These are phyloP conservation scores for Sergeia podlipaevii DNA, from an alignment of 208 protist species.

Conservation along the genomic window DNA sequence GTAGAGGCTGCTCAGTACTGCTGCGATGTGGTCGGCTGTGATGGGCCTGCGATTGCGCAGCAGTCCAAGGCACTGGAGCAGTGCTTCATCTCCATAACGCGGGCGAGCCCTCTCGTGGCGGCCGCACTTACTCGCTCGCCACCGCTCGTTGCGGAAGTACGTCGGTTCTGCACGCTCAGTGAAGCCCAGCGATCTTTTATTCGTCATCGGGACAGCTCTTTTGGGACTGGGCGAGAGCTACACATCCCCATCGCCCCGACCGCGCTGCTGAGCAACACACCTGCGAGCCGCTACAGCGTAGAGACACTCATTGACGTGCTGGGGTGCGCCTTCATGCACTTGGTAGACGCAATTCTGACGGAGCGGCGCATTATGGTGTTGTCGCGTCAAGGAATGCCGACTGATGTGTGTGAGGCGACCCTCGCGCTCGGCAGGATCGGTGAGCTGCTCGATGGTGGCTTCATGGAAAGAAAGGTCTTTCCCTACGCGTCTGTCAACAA, in stretches of 20 bases:
- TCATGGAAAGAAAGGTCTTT: conserved; percentile 69
- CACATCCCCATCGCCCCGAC: conserved; percentile 46
- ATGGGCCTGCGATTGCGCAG: conserved; percentile 38
- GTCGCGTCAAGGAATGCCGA: conserved; percentile 41
- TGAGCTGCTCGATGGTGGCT: conserved; percentile 55
- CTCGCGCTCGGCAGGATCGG: conserved; percentile 63
- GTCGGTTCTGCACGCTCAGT: conserved; percentile 26
- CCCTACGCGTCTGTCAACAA: conserved; percentile 74
- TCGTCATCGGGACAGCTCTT: conserved; percentile 33
- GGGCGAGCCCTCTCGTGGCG: conserved; percentile 18
- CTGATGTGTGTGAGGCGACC: conserved; percentile 70
- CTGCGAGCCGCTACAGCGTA: conserved; percentile 48
- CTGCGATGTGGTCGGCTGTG: conserved; percentile 55
- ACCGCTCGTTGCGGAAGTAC: conserved; percentile 30
- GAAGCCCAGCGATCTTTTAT: conserved; percentile 30
- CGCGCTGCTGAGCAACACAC: conserved; percentile 43
- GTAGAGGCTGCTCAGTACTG: conserved; percentile 65
- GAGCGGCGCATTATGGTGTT: conserved; percentile 80
- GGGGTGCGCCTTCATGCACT: conserved; percentile 48
- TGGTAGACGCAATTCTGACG: conserved; percentile 52
- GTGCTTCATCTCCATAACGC: conserved; percentile 53
- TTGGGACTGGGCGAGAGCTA: conserved; percentile 37
- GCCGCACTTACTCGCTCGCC: conserved; percentile 16
- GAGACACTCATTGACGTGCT: conserved; percentile 56
- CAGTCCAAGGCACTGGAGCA: conserved; percentile 47